Percentiles rank a stretch among this genome's conserved stretches.
phyloP scores from a whole-genome alignment of 108 stramenopile species.

The Skeletonema menzelii region DNA sequence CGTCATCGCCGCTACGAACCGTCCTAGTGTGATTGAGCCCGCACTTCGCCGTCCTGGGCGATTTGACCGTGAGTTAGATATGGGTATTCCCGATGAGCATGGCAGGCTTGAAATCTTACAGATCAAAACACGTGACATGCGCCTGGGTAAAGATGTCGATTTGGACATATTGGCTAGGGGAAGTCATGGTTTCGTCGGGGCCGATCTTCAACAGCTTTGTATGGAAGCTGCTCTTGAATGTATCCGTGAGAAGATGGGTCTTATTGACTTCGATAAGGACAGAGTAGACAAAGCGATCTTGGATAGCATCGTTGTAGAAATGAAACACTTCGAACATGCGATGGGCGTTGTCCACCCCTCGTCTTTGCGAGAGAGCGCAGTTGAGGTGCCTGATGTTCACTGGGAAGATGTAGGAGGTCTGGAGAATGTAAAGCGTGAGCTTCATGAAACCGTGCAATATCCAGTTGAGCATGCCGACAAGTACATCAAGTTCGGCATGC shows the following conservation, averaged over 20 bases:
- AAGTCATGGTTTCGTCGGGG: conserved; percentile 94
- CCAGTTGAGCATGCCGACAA: conserved; percentile 97
- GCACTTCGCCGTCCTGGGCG: conserved; percentile 96
- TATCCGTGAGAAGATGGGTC: conserved; percentile 81
- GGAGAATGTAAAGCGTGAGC: conserved; percentile 98
- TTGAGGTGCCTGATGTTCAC: conserved; percentile 94
- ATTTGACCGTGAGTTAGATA: conserved; percentile 95
- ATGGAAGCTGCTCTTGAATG: conserved; percentile 93
- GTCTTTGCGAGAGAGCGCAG: conserved; percentile 90
- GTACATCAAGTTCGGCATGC: conserved; percentile 92
- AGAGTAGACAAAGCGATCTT: conserved; percentile 79
- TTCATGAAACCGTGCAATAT: conserved; percentile 97
- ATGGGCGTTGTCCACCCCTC: conserved; percentile 89
- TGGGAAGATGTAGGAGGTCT: conserved; percentile 99
- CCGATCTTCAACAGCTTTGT: conserved; percentile 94
- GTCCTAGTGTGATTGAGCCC: conserved; percentile 90
- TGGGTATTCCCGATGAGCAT: conserved; percentile 92
- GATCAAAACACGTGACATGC: conserved; percentile 95
- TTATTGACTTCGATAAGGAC: conserved; percentile 87
- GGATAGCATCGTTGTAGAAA: conserved; percentile 86
- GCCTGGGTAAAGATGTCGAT: conserved; percentile 86
- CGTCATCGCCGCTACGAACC: conserved; percentile 97
- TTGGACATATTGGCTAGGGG: conserved; percentile 80
- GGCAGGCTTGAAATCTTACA: conserved; percentile 94
- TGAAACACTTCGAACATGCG: conserved; percentile 94